These are phyloP conservation scores for Aspergillus hiratsukae DNA, from an alignment of 2,329 filamentous ascomycete species.

Conservation along the genomic window DNA sequence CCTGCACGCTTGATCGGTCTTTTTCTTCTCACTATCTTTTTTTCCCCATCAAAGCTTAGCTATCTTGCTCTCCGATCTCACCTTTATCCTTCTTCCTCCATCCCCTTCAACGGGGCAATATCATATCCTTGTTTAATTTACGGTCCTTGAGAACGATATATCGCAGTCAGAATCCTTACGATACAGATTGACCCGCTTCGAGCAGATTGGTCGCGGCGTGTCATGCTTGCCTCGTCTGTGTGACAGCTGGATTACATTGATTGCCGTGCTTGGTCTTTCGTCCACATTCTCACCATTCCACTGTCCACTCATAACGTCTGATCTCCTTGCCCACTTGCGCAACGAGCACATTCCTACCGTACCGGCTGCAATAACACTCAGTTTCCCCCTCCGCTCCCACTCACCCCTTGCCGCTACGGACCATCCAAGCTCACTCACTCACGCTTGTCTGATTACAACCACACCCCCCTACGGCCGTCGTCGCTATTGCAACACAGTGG, in stretches of 20 bases:
- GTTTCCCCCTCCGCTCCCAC: conserved; percentile 17
- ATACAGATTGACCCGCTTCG: conserved; percentile 13
- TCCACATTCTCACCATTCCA: conserved; percentile 32
- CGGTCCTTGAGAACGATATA: not conserved
- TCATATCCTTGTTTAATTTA: not conserved
- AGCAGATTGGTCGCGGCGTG: conserved; percentile 18
- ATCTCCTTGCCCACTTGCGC: conserved; percentile 24
- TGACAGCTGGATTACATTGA: conserved; percentile 35
- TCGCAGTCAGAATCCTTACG: conserved; percentile 3
- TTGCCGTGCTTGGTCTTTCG: conserved; percentile 32
- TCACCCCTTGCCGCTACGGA: conserved; percentile 31
- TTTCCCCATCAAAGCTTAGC: not conserved
- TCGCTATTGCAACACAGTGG: conserved; percentile 17
- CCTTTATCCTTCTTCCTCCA: not conserved
- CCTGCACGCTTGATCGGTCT: not conserved
- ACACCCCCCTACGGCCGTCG: conserved; percentile 16
- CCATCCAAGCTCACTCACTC: conserved; percentile 23
- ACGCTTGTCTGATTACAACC: conserved; percentile 22
- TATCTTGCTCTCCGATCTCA: not conserved
- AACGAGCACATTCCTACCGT: conserved; percentile 31
- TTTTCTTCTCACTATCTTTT: not conserved
- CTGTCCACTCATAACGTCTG: conserved; percentile 29
- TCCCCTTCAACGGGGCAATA: not conserved
- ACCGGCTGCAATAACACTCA: conserved; percentile 21
- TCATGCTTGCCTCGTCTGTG: conserved; percentile 34